Conservation (phyloP, 805 yeast species). For the Torulaspora microellipsoides region DNA sequence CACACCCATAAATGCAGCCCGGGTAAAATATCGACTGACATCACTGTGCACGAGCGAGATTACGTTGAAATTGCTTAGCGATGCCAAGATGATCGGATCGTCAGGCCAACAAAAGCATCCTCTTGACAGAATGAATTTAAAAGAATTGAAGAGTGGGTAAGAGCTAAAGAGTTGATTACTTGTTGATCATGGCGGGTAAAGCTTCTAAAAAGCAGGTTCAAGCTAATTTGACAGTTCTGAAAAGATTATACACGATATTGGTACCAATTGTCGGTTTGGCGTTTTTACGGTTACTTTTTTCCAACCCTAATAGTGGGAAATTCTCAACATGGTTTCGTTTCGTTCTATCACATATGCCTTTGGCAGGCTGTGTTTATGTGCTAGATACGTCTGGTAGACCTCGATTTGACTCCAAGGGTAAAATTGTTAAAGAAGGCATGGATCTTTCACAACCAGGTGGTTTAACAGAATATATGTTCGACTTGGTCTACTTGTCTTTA, state of each 20-base stretch:
- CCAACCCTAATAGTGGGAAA: slow-evolving; percentile 16
- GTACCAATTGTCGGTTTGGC: slow-evolving; percentile 30
- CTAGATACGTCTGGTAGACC: slow-evolving; percentile 52
- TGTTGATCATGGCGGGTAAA: slow-evolving; percentile 49
- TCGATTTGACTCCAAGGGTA: slow-evolving; percentile 34
- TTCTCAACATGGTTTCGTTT: slow-evolving; percentile 18
- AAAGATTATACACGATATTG: slow-evolving; percentile 23
- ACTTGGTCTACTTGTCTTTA: slow-evolving; percentile 49
- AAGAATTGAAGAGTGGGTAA: neutral
- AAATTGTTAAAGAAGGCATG: slow-evolving; percentile 43
- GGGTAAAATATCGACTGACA: neutral
- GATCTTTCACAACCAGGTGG: slow-evolving; percentile 46
- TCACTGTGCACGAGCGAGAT: neutral
- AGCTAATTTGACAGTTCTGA: slow-evolving; percentile 20
- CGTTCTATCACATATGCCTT: slow-evolving; percentile 30
- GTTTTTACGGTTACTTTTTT: slow-evolving; percentile 37
- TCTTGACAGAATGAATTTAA: neutral
- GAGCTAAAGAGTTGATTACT: neutral
- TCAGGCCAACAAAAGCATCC: neutral
- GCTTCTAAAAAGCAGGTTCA: slow-evolving; percentile 51
- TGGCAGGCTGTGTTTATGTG: slow-evolving; percentile 38
- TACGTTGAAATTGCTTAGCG: too few relatives aligned
- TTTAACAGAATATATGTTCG: slow-evolving; percentile 51
- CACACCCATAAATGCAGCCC: too few relatives aligned
- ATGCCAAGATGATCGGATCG: neutral